These are phyloP conservation scores for Eutypa lata DNA, from an alignment of 2,329 filamentous ascomycete genomes.

Conservation along the genomic window DNA sequence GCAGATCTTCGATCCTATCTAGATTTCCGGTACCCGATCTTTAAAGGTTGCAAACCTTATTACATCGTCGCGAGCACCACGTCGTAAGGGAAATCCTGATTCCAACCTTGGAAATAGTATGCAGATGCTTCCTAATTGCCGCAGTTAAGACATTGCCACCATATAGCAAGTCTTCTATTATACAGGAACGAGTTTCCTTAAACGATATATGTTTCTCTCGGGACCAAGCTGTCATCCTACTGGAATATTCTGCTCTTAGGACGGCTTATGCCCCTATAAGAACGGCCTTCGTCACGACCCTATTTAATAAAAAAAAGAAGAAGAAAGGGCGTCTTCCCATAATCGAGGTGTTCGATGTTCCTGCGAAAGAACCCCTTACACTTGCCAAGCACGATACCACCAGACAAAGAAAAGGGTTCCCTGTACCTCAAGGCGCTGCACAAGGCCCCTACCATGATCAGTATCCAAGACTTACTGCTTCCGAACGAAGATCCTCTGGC, in stretches of 20 bases:
- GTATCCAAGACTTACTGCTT: conserved; percentile 24
- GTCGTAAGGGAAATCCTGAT: neutral
- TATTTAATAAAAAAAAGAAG: no score
- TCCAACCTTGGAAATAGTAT: neutral
- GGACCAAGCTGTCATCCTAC: neutral
- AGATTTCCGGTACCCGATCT: no score
- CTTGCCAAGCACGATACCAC: neutral
- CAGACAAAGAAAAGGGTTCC: neutral
- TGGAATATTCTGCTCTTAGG: no score
- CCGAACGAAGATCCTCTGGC: conserved; percentile 13
- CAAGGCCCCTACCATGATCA: conserved; percentile 19
- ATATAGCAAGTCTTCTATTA: neutral
- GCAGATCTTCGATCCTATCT: no score
- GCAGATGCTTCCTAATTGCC: neutral
- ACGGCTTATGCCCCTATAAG: no score
- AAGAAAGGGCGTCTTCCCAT: neutral
- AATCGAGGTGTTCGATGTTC: neutral
- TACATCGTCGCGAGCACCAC: neutral
- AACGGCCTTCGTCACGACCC: no score
- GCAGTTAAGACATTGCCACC: neutral
- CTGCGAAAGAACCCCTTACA: neutral
- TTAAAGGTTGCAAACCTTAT: no score
- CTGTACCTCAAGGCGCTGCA: neutral
- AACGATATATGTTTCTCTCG: no score
- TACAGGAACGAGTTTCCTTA: no score